Evolutionary conservation across 495 filamentous ascomycete genomes (phyloP), one percentile per base, ranked within the genome.

Genomic region (Talaromyces nanjingensis): DNA sequence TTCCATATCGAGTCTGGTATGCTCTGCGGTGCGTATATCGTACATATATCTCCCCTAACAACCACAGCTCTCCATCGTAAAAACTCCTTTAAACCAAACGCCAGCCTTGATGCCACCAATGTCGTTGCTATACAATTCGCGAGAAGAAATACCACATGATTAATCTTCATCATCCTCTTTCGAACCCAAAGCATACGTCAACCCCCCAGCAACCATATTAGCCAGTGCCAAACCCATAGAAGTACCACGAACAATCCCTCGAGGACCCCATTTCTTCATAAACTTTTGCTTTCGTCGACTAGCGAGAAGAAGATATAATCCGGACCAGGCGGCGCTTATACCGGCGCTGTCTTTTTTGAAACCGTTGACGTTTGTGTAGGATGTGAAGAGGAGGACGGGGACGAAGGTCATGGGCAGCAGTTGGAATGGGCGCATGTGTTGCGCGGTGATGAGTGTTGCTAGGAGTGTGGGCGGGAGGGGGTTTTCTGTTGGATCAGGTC

Each of bases 261-360:
- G 81, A 27, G 83, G 74, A 18, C 84, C 83, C 72, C 89, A 88
- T 71, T 84, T 88, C 64, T 80, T 83, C 67, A 86, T 76, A 42
- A 82, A 69, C 54, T 74, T 79, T 63, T 84, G 85, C 63, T 81
- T 83, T 64, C 89, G 81, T 62, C 91, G 83, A 64, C 83, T 74
- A 24, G 91, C 92, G 52, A 93, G 79, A 9, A 97, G 74, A 16
- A 92, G 77, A 73, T 98, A 98, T 22, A 96, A 76, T 4, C 87
- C 91, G 45, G 88, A 91, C 86, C 91, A 96, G 3, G 93, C 91
- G 18, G 90, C 91, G 12, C 86, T 90, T 59, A 92, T 81, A 31
- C 93, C 94, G 0, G 92, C 93, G 58, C 84, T 85, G 67, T 97
- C 94, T 60, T 85, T 87, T 71, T 89, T 87, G 83, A 87, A 92